A percentile compares a stretch with the other conserved stretches of the same genome.
Conservation (phyloP, 2,329 filamentous ascomycete genomes). For the Trichoderma atroviride region DNA sequence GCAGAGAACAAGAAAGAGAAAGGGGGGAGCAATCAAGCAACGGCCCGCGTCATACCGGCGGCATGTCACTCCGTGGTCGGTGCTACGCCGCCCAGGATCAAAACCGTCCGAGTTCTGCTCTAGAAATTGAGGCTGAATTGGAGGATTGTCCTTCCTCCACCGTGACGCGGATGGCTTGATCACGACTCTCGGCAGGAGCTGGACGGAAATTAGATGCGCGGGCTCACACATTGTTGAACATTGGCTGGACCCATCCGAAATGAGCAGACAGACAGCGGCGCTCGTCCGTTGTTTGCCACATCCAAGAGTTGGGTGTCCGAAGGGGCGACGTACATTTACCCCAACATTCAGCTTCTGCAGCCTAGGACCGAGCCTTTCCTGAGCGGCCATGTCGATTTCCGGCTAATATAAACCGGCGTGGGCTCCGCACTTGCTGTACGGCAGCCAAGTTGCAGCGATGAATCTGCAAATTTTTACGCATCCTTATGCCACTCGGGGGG, state of each 20-base stretch:
- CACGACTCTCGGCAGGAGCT: conserved; percentile 11
- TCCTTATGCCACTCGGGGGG: conserved; percentile 14
- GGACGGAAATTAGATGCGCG: conserved; percentile 22
- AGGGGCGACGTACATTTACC: not conserved
- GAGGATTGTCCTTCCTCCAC: conserved; percentile 17
- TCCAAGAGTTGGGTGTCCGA: not conserved
- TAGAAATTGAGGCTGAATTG: conserved; percentile 22
- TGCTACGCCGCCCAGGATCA: conserved; percentile 1
- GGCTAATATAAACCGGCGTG: conserved; percentile 19
- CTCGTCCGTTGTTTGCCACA: not conserved
- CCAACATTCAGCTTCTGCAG: conserved; percentile 23
- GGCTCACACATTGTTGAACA: not conserved
- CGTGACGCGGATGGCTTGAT: conserved; percentile 17
- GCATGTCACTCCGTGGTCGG: not conserved
- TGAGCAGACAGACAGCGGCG: conserved; percentile 1
- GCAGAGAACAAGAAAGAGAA: not conserved
- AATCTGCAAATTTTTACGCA: conserved; percentile 15
- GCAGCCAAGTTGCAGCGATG: conserved; percentile 11
- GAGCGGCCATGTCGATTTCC: conserved; percentile 17
- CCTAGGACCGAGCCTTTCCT: not conserved
- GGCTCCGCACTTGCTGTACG: conserved; percentile 11
- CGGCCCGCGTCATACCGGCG: not conserved
- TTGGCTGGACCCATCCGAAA: conserved; percentile 2
- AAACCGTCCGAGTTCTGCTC: conserved; percentile 16
- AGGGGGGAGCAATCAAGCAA: not conserved